Percentiles rank a stretch among this genome's conserved stretches.
Conservation (phyloP, 2,329 filamentous ascomycete species). For the Calonectria crousiana region DNA sequence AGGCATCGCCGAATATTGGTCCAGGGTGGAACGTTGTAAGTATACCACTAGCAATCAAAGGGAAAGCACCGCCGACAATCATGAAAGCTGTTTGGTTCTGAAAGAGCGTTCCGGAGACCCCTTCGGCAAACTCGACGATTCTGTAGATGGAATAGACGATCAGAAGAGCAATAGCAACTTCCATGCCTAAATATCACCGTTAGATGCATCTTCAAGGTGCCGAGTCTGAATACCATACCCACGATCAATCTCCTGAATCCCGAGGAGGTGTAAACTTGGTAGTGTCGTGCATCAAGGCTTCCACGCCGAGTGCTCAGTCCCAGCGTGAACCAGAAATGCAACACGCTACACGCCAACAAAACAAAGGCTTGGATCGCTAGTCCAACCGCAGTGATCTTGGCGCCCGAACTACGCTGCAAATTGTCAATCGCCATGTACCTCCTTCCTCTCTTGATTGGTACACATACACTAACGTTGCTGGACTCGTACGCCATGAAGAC, state of each 20-base stretch:
- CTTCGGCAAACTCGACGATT: conserved; percentile 53
- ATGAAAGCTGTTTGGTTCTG: conserved; percentile 54
- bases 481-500: conserved; percentile 53
- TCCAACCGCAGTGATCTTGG: conserved; percentile 57
- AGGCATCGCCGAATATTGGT: conserved; percentile 53
- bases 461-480: conserved; percentile 51
- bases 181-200: conserved; percentile 48
- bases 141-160: conserved; percentile 57
- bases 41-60: conserved; percentile 52
- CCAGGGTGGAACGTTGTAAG: conserved; percentile 54
- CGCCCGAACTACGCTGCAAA: conserved; percentile 47
- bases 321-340: conserved; percentile 56
- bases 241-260: conserved; percentile 59
- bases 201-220: neutral
- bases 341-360: conserved; percentile 53
- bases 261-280: conserved; percentile 55
- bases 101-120: conserved; percentile 50
- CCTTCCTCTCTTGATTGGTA: neutral
- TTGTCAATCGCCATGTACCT: conserved; percentile 29
- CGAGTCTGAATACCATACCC: conserved; percentile 49
- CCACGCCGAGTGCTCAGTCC: conserved; percentile 53
- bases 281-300: conserved; percentile 53
- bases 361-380: conserved; percentile 58
- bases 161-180: conserved; percentile 52
- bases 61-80: conserved; percentile 55